Evolutionary conservation across 2,329 filamentous ascomycete genomes (phyloP).

Genomic region (Nemania sp.): DNA sequence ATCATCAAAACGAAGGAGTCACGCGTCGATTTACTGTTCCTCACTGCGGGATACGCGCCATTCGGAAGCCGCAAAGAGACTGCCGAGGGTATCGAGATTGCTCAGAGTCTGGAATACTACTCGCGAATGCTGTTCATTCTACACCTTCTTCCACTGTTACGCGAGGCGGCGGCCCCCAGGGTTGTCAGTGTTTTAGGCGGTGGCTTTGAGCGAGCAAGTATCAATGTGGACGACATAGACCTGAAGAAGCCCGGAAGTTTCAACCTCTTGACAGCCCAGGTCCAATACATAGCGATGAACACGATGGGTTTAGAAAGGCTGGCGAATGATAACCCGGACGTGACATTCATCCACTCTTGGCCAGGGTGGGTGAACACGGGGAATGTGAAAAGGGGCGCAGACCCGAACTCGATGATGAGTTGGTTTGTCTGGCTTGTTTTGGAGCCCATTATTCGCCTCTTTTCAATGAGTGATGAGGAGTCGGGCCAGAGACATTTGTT

Average conservation of each 20-base stretch:
- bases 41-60: slow-evolving; percentile 59
- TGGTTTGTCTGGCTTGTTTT: slow-evolving; percentile 53
- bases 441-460: slow-evolving; percentile 49
- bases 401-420: slow-evolving; percentile 43
- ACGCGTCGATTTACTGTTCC: slow-evolving; percentile 58
- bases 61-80: slow-evolving; percentile 55
- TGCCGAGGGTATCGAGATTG: slow-evolving; percentile 57
- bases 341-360: slow-evolving; percentile 46
- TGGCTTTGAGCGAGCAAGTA: slow-evolving; percentile 47
- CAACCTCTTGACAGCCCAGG: slow-evolving; percentile 48
- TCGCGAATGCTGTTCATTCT: slow-evolving; percentile 57
- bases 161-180: slow-evolving; percentile 45
- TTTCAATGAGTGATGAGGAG: slow-evolving; percentile 50
- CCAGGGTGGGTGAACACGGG: slow-evolving; percentile 55
- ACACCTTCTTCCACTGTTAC: slow-evolving; percentile 57
- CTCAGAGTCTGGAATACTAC: slow-evolving; percentile 58
- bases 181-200: slow-evolving; percentile 54
- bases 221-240: slow-evolving; percentile 53
- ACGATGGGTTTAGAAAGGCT: slow-evolving; percentile 41
- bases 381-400: slow-evolving; percentile 49
- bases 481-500: slow-evolving; percentile 54
- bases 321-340: slow-evolving; percentile 25
- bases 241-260: slow-evolving; percentile 52
- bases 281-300: slow-evolving; percentile 50
- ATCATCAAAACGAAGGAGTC: slow-evolving; percentile 55